Percentiles rank a stretch among this genome's conserved stretches.
These are phyloP conservation scores for Monilinia vaccinii-corymbosi DNA, from an alignment of 2,329 filamentous ascomycete genomes.

Conservation along the genomic window DNA sequence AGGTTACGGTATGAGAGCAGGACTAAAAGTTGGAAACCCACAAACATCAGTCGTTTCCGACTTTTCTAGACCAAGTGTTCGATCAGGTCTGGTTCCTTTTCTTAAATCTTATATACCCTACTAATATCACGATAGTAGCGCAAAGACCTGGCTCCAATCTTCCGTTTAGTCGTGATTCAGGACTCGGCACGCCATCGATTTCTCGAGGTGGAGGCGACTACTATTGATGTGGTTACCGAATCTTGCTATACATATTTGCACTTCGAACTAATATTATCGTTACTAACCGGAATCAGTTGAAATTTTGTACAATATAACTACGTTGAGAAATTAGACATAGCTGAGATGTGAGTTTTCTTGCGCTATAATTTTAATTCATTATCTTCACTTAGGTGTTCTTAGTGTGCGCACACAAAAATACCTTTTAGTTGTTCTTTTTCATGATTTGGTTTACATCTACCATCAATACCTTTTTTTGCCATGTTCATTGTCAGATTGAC, in stretches of 20 bases:
- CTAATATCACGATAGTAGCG: conserved; percentile 17
- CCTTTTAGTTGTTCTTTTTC: neutral
- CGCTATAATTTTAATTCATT: neutral
- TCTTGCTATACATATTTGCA: neutral
- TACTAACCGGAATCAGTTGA: neutral
- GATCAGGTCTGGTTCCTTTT: conserved; percentile 21
- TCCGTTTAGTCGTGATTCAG: conserved; percentile 10
- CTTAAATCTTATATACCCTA: neutral
- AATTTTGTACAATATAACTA: neutral
- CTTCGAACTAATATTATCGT: neutral
- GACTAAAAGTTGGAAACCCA: conserved; percentile 29
- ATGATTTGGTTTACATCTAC: too few species aligned
- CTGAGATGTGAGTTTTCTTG: neutral
- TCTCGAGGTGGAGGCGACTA: neutral
- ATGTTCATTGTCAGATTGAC: neutral
- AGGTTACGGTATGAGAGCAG: conserved; percentile 30
- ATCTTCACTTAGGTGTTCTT: neutral
- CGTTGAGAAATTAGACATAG: neutral
- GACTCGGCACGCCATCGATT: conserved; percentile 14
- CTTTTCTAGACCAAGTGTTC: conserved; percentile 15
- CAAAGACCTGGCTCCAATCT: conserved; percentile 18
- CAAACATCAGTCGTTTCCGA: conserved; percentile 9
- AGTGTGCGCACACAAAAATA: neutral
- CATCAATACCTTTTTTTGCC: neutral
- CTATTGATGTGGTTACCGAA: neutral